phyloP scores from a whole-genome alignment of 805 yeast genomes.

The Candida vaughaniae region DNA sequence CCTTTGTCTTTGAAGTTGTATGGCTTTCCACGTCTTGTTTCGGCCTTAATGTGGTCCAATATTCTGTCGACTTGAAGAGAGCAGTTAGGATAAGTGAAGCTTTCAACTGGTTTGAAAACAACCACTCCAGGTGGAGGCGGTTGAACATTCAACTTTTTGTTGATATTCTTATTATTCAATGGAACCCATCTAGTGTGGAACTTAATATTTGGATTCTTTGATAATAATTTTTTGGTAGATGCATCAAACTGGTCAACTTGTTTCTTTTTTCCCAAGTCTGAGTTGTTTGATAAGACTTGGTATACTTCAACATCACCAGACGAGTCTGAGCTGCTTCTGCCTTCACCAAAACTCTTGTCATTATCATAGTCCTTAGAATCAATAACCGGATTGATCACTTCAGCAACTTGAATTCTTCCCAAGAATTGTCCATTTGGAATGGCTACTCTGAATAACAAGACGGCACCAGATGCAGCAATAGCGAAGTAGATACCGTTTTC shows the following conservation, averaged over 20 bases:
- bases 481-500: conserved; percentile 93
- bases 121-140: conserved; percentile 92
- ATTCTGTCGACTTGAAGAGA: conserved; percentile 70
- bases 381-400: conserved; percentile 62
- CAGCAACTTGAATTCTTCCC: conserved; percentile 73
- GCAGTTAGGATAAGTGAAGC: conserved; percentile 79
- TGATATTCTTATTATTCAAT: conserved; percentile 46
- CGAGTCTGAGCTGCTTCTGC: conserved; percentile 13
- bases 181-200: conserved; percentile 74
- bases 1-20: conserved; percentile 38
- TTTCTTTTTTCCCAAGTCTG: conserved; percentile 23
- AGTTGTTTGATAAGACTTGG: conserved; percentile 37
- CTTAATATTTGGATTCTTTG: conserved; percentile 32
- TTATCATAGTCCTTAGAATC: conserved; percentile 8
- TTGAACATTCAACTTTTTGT: conserved; percentile 54
- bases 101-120: conserved; percentile 79
- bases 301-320: conserved; percentile 39
- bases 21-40: conserved; percentile 61
- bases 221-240: conserved; percentile 21
- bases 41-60: conserved; percentile 60
- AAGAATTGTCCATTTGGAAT: conserved; percentile 80
- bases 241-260: conserved; percentile 11
- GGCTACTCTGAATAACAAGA: conserved; percentile 69
- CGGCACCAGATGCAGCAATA: conserved; percentile 76
- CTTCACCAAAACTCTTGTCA: background rate